Base-by-base conservation (phyloP, 2,329 filamentous ascomycete genomes). In the Aureobasidium namibiae region DNA sequence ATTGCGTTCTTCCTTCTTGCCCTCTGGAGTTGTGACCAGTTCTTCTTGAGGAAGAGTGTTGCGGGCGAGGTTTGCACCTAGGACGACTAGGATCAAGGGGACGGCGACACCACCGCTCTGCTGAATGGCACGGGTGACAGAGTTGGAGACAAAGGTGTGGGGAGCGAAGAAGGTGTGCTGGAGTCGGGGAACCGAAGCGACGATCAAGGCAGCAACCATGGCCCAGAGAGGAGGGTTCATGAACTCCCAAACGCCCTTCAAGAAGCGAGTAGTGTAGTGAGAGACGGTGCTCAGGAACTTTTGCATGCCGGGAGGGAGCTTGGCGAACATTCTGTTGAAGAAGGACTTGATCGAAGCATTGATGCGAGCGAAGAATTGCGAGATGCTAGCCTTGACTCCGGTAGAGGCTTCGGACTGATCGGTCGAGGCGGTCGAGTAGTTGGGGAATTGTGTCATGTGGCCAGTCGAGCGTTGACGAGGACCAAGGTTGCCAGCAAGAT, bases 201-300 rank as follows among this genome's bases (percentile, higher is more conserved):
- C 89, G 53, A 96, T 75, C 46, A 97, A 86, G n/a, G 94, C 90
- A 39, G 86, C 78, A 34, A 97, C 77, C 94, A 99, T 97, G 31
- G 94, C 92, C 91, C 92, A 97, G 26, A 99, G 84, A 0, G 94
- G 94, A 42, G 94, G 92, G 74, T 97, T 97, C 92, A 99, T 97
- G 72, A 96, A 96, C 49, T 89, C 88, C 88, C 89, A 94, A 13
- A 92, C 71, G 56, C 91, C 91, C 50, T 74, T 75, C 65, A 82
- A 74, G 65, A 89, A 86, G 63, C 71, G 81, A 72, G 65, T 66
- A 31, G 75, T 56, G 42, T 71, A 74, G 33, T 68, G 71, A 45
- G 71, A 75, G 18, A 75, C 63, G 24, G 71, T 75, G 10, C 75
- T 72, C 4, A 85, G 67, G 7, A 69, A 64, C 53, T 74, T 79